phyloP scores from a whole-genome alignment of 2,329 filamentous ascomycete genomes.

The Colletotrichum musicola region DNA sequence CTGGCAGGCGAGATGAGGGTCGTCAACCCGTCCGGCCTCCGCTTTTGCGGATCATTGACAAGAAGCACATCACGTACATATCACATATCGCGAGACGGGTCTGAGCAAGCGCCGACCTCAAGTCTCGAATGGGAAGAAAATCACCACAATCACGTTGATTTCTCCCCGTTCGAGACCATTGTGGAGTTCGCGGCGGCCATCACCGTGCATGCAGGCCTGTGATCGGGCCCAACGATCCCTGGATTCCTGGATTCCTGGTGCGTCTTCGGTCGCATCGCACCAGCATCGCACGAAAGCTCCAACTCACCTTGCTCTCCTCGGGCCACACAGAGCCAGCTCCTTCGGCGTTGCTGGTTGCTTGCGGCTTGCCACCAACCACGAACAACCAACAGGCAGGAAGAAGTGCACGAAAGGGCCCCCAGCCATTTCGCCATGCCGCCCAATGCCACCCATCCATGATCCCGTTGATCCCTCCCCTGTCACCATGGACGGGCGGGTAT shows the following conservation, averaged over 20 bases:
- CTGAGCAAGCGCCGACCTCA: constrained; percentile 22
- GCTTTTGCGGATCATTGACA: background rate
- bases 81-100: constrained; percentile 3
- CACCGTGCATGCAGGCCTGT: background rate
- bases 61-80: constrained; percentile 12
- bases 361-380: too few species aligned
- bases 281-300: constrained; percentile 34
- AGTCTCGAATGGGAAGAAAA: background rate
- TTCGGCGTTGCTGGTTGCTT: too few species aligned
- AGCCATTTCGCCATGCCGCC: constrained; percentile 15
- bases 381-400: background rate
- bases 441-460: background rate
- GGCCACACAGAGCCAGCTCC: background rate
- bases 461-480: constrained; percentile 1
- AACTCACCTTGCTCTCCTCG: constrained; percentile 18
- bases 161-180: background rate
- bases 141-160: constrained; percentile 16
- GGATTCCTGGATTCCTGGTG: background rate
- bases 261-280: constrained; percentile 29
- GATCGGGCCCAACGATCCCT: background rate
- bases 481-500: constrained; percentile 33
- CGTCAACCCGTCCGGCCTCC: background rate
- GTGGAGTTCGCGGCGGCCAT: background rate
- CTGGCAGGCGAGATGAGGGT: background rate
- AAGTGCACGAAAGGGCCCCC: background rate